Base-by-base conservation (phyloP, 2,329 filamentous ascomycete genomes). In the Madurella mycetomatis region DNA sequence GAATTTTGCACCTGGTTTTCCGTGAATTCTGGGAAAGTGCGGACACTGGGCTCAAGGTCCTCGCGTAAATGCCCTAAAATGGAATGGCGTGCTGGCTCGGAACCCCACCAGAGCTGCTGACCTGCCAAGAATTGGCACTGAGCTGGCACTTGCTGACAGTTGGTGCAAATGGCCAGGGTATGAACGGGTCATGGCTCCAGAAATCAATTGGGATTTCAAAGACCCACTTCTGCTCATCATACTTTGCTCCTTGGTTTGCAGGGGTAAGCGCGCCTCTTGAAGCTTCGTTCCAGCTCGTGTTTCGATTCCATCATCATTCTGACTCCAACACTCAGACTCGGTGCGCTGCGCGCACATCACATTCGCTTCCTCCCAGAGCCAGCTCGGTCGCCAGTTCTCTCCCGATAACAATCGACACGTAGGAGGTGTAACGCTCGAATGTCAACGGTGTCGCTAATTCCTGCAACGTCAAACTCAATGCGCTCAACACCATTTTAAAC, bases 1-100 rank as follows among this genome's bases (percentile, higher is more conserved):
- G 54, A 64, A 64, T 65, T 64, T 65, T 60, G 60, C 60, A 60
- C 56, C 56, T 55, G 53, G 52, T 64, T 64, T 64, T 57, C 58
- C 60, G 49, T 61, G 53, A 64, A 64, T 57, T 57, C 57, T 56
- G 56, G 46, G 55, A 63, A 62, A 60, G 63, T 62, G 63, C 59
- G 60, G 59, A 55, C 57, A 25, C 58, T 64, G 55, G 58, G 58
- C 55, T 62, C 42, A 52, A 18, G 49, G 46, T 53, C 52, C 54
- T 62, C 57, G 61, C 61, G 52, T 63, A 62, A 59, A 13, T 62
- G 57, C 53, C 60, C 62, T 50, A 57, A 62, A 60, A 48, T 50
- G 61, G 60, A 54, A 58, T 58, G 55, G 55, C 46, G 55, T 32
- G 11, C 34, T 25, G 25, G 25, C 25, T 25, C 25, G 25, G 25